phyloP scores from a whole-genome alignment of 75 land plant genomes.

The Isoetes taiwanensis region DNA sequence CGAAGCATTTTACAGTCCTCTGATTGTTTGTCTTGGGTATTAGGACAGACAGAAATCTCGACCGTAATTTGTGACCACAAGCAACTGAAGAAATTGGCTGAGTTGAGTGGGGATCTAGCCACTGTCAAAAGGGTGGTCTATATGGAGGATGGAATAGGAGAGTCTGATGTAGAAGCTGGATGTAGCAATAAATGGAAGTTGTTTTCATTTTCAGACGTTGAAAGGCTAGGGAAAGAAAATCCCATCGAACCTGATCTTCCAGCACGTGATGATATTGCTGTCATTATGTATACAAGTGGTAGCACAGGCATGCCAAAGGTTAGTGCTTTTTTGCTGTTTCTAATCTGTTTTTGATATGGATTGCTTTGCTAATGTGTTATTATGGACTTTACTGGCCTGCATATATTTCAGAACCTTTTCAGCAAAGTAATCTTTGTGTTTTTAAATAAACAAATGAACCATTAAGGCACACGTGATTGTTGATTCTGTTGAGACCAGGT shows the following conservation, averaged over 20 bases:
- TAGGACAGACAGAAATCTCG: neutral
- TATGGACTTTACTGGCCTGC: no score
- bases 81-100: conserved; percentile 2
- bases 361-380: no score
- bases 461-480: no score
- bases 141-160: neutral
- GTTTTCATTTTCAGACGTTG: neutral
- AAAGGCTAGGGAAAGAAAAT: neutral
- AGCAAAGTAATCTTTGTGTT: no score
- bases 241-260: neutral
- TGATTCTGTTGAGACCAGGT: no score
- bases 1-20: no score
- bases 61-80: neutral
- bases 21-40: no score
- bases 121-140: neutral
- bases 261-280: neutral
- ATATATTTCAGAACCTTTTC: no score
- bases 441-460: no score
- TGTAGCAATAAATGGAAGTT: neutral
- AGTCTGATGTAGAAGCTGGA: neutral
- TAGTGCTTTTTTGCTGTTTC: neutral
- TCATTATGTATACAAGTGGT: conserved; percentile 5
- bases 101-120: neutral
- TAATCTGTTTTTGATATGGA: no score
- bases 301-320: conserved; percentile 7